phyloP scores from a whole-genome alignment of 2,329 filamentous ascomycete genomes.

The Fusarium sambucinum region DNA sequence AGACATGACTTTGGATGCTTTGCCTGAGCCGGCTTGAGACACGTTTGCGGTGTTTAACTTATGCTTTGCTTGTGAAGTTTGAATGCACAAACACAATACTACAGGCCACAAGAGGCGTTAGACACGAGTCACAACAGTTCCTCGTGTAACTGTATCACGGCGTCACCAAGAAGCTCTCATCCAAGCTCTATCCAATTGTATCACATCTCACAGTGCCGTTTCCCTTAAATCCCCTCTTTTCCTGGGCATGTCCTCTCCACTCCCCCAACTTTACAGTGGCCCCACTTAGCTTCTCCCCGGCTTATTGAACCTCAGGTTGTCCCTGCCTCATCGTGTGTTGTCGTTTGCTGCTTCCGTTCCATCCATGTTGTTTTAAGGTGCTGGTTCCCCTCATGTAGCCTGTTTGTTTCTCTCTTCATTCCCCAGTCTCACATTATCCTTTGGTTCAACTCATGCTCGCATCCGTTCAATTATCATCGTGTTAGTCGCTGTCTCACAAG shows the following conservation, averaged over 20 bases:
- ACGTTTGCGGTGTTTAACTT: conserved; percentile 23
- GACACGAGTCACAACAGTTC: conserved; percentile 23
- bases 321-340: conserved; percentile 28
- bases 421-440: conserved; percentile 4
- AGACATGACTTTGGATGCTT: conserved; percentile 3
- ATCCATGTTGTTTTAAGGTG: conserved; percentile 25
- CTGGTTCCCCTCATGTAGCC: conserved; percentile 31
- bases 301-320: conserved; percentile 35
- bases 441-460: conserved; percentile 7
- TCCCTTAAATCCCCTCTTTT: conserved; percentile 31
- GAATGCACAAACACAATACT: neutral
- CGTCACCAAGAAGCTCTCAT: conserved; percentile 35
- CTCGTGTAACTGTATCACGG: conserved; percentile 34
- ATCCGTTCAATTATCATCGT: conserved; percentile 11
- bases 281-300: conserved; percentile 32
- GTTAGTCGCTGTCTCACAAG: conserved; percentile 24
- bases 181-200: conserved; percentile 6
- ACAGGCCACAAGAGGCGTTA: conserved; percentile 25
- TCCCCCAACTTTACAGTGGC: conserved; percentile 35
- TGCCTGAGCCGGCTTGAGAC: neutral
- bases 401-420: conserved; percentile 20
- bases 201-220: conserved; percentile 20
- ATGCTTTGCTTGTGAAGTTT: neutral
- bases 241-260: conserved; percentile 27
- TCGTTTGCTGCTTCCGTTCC: conserved; percentile 30